A percentile compares a stretch with the other conserved stretches of the same genome.
These are phyloP conservation scores for Alectoria sarmentosa DNA, from an alignment of 495 filamentous ascomycete genomes.

Conservation along the genomic window DNA sequence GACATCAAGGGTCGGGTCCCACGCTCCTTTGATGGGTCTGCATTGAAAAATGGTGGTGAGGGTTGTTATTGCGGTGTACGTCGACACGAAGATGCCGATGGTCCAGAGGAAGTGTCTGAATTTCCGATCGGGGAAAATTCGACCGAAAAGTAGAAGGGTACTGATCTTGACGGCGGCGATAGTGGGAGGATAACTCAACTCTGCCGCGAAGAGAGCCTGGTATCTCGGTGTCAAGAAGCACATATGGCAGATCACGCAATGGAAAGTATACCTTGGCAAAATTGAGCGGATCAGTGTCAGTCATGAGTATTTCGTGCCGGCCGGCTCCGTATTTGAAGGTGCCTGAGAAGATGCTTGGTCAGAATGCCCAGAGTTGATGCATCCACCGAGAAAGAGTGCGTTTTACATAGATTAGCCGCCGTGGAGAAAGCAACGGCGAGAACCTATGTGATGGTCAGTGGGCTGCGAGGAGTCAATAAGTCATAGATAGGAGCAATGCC, in stretches of 20 bases:
- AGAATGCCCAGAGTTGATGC: no score
- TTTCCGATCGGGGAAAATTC: conserved; percentile 5
- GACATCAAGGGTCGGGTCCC: neutral
- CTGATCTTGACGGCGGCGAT: conserved; percentile 8
- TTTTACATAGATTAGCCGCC: no score
- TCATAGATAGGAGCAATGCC: no score
- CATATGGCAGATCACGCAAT: neutral
- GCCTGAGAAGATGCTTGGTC: neutral
- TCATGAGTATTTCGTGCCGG: conserved; percentile 10
- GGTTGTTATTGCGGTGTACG: neutral
- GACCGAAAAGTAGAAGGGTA: conserved; percentile 8
- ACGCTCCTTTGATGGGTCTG: conserved; percentile 2
- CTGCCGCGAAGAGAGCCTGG: neutral
- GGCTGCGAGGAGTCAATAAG: no score
- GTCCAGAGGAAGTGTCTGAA: neutral
- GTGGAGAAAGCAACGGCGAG: neutral
- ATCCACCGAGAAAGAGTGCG: no score
- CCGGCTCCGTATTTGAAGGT: conserved; percentile 4
- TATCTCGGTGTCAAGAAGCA: neutral
- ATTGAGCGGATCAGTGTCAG: neutral
- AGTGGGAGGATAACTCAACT: conserved; percentile 2
- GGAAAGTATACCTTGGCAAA: conserved; percentile 8
- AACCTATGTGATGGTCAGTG: neutral
- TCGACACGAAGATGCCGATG: conserved; percentile 4
- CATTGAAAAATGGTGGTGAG: conserved; percentile 9